Evolutionary conservation across 805 yeast genomes (phyloP).

Genomic region (Nakazawaea holstii): DNA sequence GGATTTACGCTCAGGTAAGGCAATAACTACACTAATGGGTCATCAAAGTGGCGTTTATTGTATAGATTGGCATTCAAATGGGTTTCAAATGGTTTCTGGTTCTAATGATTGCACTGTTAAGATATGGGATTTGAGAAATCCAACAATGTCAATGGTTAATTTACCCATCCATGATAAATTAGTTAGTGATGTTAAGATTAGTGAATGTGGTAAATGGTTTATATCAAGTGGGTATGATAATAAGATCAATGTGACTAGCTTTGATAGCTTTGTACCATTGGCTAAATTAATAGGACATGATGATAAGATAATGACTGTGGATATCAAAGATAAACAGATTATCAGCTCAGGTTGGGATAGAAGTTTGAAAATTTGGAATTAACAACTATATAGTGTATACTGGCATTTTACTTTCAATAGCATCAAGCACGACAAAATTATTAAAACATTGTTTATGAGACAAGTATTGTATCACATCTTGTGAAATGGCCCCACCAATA

Average conservation of each 20-base stretch:
- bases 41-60: slow-evolving; percentile 72
- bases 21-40: slow-evolving; percentile 51
- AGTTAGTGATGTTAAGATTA: slow-evolving; percentile 61
- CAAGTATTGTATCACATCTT: slow-evolving; percentile 80
- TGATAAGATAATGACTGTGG: slow-evolving; percentile 73
- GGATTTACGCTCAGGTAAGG: slow-evolving; percentile 81
- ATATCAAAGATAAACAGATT: slow-evolving; percentile 38
- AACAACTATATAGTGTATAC: slow-evolving; percentile 45
- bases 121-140: slow-evolving; percentile 77
- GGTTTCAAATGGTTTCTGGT: slow-evolving; percentile 73
- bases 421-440: slow-evolving; percentile 76
- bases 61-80: slow-evolving; percentile 72
- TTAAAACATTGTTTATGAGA: slow-evolving; percentile 70
- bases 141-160: slow-evolving; percentile 27
- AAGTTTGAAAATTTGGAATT: slow-evolving; percentile 58
- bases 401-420: slow-evolving; percentile 68
- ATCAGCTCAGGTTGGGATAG: slow-evolving; percentile 84
- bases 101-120: slow-evolving; percentile 77
- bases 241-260: slow-evolving; percentile 52
- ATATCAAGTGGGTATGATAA: slow-evolving; percentile 67
- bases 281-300: slow-evolving; percentile 49
- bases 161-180: slow-evolving; percentile 74
- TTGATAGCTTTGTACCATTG: slow-evolving; percentile 64
- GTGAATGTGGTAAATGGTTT: slow-evolving; percentile 27
- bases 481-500: slow-evolving; percentile 85